Evolutionary conservation across 192 early-diverging fungal species (phyloP), one percentile per base, ranked within the genome.

Genomic region (Glomus cerebriforme): DNA sequence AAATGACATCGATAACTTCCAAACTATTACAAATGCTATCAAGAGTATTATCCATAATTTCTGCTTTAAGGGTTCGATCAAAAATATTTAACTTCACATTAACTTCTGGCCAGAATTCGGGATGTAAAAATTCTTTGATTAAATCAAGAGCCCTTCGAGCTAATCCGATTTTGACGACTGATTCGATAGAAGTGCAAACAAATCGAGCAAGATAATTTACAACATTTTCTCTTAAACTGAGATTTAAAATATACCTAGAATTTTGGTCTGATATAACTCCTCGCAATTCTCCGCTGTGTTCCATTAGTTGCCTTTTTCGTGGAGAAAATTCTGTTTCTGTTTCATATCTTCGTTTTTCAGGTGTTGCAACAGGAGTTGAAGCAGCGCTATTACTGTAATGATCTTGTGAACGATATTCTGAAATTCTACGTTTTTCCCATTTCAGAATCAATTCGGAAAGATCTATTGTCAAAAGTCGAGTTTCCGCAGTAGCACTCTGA

Each of bases 391-490:
- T 49, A 39, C 27, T 59, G 2, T 34, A n/a, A 27, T 67, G 32
- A 19, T 86, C 82, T 15, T 70, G 60, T n/a, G 29, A 83, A 29
- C 82, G 83, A 22, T 78, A 34, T 47, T 87, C 86, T 13, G 70
- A n/a, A 31, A 92, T 85, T 15, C 89, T 86, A 79, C 88, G 89
- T 26, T 85, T 87, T 75, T 99, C 95, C 98, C 98, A 99, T 64
- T 88, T 91, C 29, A 97, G 83, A 63, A 99, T 92, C 67, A 99
- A 85, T 24, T 97, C 95, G 31, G 93, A 91, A 32, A 99, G 86
- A 79, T 99, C 97, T 54, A 97, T 88, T 7, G 96, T 94, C 59
- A 99, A 80, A 0, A 91, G 81, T 43, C 93, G 88, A 6, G 93
- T 95, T 81, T 99, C 98, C 4, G 92, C 85, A 2, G 94, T 95